phyloP scores from a whole-genome alignment of 176 grass and related monocot genomes.

The Saccharum spontaneum region DNA sequence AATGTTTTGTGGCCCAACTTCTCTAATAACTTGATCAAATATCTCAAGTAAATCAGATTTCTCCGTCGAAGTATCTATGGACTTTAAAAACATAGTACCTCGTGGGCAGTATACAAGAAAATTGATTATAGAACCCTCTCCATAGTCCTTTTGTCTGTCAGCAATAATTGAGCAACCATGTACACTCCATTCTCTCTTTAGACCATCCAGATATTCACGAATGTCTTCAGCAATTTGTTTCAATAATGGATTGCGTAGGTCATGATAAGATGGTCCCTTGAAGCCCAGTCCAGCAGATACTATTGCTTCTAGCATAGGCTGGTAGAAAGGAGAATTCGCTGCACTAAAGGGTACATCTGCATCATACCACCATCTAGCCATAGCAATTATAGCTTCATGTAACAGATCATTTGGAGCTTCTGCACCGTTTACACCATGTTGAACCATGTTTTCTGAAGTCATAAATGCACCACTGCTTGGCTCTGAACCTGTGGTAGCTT shows the following conservation, averaged over 20 bases:
- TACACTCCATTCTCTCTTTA: constrained; percentile 51
- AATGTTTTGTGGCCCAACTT: constrained; percentile 47
- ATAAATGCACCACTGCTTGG: constrained; percentile 13
- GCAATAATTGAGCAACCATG: constrained; percentile 59
- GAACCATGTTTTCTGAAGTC: constrained; percentile 15
- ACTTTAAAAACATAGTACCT: constrained; percentile 59
- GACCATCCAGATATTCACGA: constrained; percentile 43
- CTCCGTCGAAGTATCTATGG: constrained; percentile 48
- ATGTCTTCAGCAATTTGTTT: constrained; percentile 45
- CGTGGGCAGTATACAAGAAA: constrained; percentile 49
- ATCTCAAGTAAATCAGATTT: constrained; percentile 44
- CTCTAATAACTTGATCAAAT: constrained; percentile 62
- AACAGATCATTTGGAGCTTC: constrained; percentile 39
- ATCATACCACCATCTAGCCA: constrained; percentile 67
- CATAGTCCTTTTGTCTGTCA: constrained; percentile 42
- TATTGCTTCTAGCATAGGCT: constrained; percentile 54
- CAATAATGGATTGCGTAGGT: constrained; percentile 47
- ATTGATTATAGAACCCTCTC: constrained; percentile 46
- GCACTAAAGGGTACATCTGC: constrained; percentile 53
- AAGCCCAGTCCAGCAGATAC: constrained; percentile 42
- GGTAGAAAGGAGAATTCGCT: constrained; percentile 59
- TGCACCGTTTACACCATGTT: background rate
- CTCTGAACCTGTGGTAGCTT: constrained; percentile 24
- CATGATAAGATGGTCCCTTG: constrained; percentile 57
- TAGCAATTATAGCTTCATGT: constrained; percentile 49